Percentiles rank a stretch among this genome's conserved stretches.
These are phyloP conservation scores for Yamagishiella unicocca DNA, from an alignment of 139 green algal species.

Conservation along the genomic window DNA sequence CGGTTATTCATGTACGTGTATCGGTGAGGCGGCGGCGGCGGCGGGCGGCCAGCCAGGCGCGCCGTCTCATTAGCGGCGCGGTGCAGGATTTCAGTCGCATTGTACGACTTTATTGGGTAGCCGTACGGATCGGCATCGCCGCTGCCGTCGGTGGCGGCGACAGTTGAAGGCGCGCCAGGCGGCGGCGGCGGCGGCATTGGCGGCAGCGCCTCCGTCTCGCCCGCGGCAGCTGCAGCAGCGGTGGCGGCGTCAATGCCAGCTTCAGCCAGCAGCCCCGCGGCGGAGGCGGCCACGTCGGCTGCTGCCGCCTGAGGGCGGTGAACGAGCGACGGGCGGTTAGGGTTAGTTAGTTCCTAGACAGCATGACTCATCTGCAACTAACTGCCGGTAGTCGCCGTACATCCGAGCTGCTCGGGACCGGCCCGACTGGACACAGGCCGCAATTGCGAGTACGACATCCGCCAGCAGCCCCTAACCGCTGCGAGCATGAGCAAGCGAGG, in stretches of 20 bases:
- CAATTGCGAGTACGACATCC: too few species aligned
- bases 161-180: too few species aligned
- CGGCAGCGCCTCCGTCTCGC: background rate
- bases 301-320: background rate
- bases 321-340: too few species aligned
- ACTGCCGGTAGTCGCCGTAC: background rate
- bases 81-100: slow-evolving; percentile 7
- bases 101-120: slow-evolving; percentile 6
- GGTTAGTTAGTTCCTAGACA: too few species aligned
- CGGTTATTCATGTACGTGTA: slow-evolving; percentile 25
- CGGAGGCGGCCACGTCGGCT: background rate
- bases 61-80: slow-evolving; percentile 25
- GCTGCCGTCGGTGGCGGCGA: too few species aligned
- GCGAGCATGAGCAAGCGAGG: too few species aligned
- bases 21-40: background rate
- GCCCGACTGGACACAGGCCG: too few species aligned
- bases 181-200: background rate
- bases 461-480: too few species aligned
- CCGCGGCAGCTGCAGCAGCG: background rate
- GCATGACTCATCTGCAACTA: background rate
- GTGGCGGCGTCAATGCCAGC: background rate
- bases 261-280: background rate
- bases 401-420: too few species aligned
- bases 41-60: background rate
- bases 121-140: slow-evolving; percentile 16